Evolutionary conservation across 257 asterid genomes (phyloP).

Genomic region (Osmanthus fragrans): DNA sequence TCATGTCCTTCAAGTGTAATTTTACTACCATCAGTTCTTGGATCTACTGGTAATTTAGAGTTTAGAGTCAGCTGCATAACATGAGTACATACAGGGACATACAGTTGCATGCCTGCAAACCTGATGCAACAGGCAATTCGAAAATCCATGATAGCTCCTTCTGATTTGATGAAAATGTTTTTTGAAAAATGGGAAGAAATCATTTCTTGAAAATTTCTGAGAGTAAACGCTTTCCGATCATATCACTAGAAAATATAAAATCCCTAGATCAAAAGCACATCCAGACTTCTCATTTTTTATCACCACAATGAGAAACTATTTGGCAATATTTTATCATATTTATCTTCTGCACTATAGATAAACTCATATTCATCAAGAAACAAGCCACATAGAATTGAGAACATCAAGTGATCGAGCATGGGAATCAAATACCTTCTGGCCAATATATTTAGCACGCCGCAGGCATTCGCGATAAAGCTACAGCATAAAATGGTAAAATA

Average conservation of each 20-base stretch:
- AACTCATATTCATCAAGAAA: neutral
- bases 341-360: neutral
- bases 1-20: neutral
- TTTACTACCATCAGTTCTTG: neutral
- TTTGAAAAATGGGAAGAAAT: neutral
- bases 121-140: neutral
- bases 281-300: neutral
- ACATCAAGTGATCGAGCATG: neutral
- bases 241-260: neutral
- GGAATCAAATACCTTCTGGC: conserved; percentile 61
- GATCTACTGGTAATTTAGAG: neutral
- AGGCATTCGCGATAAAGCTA: conserved; percentile 94
- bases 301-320: neutral
- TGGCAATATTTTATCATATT: neutral
- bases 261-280: neutral
- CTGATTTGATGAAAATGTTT: neutral
- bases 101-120: neutral
- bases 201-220: neutral
- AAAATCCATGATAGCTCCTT: neutral
- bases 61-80: neutral
- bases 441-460: conserved; percentile 86
- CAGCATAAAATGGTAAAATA: conserved; percentile 23
- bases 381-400: neutral
- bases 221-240: neutral
- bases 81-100: neutral